These are phyloP conservation scores for Neospermospora avenae DNA, from an alignment of 2,329 filamentous ascomycete species.

Conservation along the genomic window DNA sequence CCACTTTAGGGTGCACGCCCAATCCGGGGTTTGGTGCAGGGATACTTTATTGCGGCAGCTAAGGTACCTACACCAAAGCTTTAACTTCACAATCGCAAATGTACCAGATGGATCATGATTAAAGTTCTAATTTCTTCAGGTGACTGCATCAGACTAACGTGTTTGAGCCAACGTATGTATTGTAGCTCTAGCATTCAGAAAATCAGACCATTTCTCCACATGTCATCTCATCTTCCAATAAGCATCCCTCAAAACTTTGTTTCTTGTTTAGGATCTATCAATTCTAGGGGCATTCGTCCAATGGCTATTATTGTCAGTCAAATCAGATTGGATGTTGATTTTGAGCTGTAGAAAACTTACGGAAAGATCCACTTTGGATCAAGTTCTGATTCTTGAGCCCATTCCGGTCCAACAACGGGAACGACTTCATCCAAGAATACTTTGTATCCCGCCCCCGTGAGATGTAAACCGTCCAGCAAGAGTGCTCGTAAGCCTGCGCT, in stretches of 20 bases:
- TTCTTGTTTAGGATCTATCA: slow-evolving; percentile 2
- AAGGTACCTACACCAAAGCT: no score
- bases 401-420: slow-evolving; percentile 24
- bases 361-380: slow-evolving; percentile 30
- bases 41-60: neutral
- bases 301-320: slow-evolving; percentile 13
- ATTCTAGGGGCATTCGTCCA: slow-evolving; percentile 24
- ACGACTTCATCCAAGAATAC: slow-evolving; percentile 29
- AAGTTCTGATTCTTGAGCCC: slow-evolving; percentile 22
- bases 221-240: neutral
- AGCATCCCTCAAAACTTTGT: neutral
- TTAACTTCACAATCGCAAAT: neutral
- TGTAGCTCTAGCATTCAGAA: neutral
- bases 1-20: neutral
- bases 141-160: neutral
- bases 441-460: slow-evolving; percentile 32
- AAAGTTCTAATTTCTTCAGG: no score
- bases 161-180: neutral
- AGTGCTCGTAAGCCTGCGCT: slow-evolving; percentile 22
- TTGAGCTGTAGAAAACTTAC: slow-evolving; percentile 12
- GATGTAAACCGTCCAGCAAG: slow-evolving; percentile 32
- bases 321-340: neutral
- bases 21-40: neutral
- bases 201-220: neutral
- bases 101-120: neutral